Base-by-base conservation (phyloP, 768 basidiomycete genomes). In the Suillus hirtellus region DNA sequence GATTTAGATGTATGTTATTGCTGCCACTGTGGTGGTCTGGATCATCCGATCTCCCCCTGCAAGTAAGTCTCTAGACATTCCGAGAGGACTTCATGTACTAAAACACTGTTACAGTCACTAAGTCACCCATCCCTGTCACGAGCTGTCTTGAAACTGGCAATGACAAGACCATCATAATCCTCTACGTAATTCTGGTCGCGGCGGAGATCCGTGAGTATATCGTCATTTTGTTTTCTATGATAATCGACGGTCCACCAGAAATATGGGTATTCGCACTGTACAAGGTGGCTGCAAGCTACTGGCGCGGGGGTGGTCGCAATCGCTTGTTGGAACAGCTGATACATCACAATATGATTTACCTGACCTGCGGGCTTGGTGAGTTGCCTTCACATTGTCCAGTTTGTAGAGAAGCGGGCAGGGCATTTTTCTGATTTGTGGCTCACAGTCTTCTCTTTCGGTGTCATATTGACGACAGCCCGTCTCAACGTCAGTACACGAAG, bases 201-300 rank as follows among this genome's bases (percentile, higher is more conserved):
- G 9, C 17, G 24, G 56, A 58, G 38, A 58, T 58, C 17, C 56
- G 38, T 42, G 38, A 58, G 56, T 42, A 27, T 1, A 12, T 3
- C 15, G 8, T 42, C 24, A 1, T 27, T 24, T 19, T 14, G n/a
- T 40, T 40, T 17, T 24, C 24, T 42, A 58, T n/a, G 17, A 21
- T 19, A 19, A 24, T 12, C 27, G 21, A 27, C 6, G 7, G 24
- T 58, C 10, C 38, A 8, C 24, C 38, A 58, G 56, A 58, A 27
- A 58, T 58, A 58, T 58, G 56, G 56, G 14, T 3, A 15, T 58
- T 58, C 17, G 24, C 56, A 27, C 24, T 58, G 24, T 58, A 58
- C 56, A 58, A 58, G 17, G 24, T 17, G 17, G 38, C 17, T 19
- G 6, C 9, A 19, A 27, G 38, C 24, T 58, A 56, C 19, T 5